These are phyloP conservation scores for Olyra latifolia DNA, from an alignment of 176 grass and related monocot genomes.

Conservation along the genomic window DNA sequence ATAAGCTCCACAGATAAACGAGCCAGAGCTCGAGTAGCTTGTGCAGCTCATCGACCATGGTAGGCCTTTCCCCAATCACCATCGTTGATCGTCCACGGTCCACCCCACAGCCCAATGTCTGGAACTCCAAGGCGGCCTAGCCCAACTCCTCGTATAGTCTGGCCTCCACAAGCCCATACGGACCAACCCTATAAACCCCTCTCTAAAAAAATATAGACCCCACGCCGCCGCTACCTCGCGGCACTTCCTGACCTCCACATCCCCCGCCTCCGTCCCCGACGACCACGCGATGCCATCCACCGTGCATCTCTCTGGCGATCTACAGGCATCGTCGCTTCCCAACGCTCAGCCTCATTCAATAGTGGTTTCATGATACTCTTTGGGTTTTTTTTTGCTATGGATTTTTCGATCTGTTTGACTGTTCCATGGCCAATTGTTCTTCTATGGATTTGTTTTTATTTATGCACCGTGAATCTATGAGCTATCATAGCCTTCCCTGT, in stretches of 20 bases:
- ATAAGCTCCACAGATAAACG: too few species aligned
- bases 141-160: too few species aligned
- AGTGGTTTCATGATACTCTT: neutral
- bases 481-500: neutral
- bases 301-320: constrained; percentile 34
- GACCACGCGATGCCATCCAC: neutral
- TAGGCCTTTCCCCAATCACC: too few species aligned
- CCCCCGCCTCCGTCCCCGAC: neutral
- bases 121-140: too few species aligned
- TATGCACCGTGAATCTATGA: neutral
- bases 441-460: neutral
- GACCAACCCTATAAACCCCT: constrained; percentile 60
- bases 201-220: too few species aligned
- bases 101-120: too few species aligned
- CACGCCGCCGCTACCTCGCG: too few species aligned
- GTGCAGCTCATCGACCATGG: too few species aligned
- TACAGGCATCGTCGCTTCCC: constrained; percentile 29
- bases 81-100: too few species aligned
- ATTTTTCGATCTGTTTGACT: neutral
- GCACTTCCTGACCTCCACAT: constrained; percentile 17
- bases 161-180: too few species aligned
- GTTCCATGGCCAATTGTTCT: neutral
- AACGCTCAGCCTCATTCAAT: neutral
- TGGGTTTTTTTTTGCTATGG: neutral
- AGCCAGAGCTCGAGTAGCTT: too few species aligned